Percentiles rank a stretch among this genome's conserved stretches.
Conservation (phyloP, 1,284 basidiomycete genomes). For the Pyrrhoderma noxium region DNA sequence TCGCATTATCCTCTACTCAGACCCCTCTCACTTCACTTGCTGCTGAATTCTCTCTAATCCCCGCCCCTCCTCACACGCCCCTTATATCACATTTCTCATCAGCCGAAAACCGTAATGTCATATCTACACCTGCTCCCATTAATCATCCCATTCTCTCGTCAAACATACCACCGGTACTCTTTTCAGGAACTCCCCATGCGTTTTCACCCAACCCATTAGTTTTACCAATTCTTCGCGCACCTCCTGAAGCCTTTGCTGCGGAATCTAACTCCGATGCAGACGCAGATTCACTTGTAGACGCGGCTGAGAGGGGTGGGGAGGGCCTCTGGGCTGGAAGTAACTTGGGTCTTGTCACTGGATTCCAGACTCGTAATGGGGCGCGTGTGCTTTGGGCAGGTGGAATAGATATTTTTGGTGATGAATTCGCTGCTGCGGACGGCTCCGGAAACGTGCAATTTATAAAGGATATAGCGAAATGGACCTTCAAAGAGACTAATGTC, state of each 20-base stretch:
- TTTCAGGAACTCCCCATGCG: slow-evolving; percentile 69
- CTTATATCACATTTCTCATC: slow-evolving; percentile 72
- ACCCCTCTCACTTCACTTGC: slow-evolving; percentile 66
- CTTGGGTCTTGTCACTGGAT: slow-evolving; percentile 75
- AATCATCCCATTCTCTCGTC: slow-evolving; percentile 40
- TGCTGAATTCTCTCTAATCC: slow-evolving; percentile 68
- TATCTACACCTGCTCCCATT: slow-evolving; percentile 44
- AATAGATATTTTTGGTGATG: slow-evolving; percentile 69
- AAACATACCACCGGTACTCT: slow-evolving; percentile 56
- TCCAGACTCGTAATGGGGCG: slow-evolving; percentile 79
- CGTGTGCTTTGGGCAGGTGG: slow-evolving; percentile 81
- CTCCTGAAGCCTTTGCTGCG: slow-evolving; percentile 64
- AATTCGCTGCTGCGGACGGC: slow-evolving; percentile 54
- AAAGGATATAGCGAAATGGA: slow-evolving; percentile 77
- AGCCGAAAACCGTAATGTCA: slow-evolving; percentile 47
- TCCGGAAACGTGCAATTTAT: slow-evolving; percentile 74
- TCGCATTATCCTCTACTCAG: slow-evolving; percentile 72
- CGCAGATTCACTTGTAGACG: slow-evolving; percentile 53
- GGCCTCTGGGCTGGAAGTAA: slow-evolving; percentile 73
- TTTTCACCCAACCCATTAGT: slow-evolving; percentile 77
- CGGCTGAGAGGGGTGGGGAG: slow-evolving; percentile 64
- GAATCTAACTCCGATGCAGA: slow-evolving; percentile 53
- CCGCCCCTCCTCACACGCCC: slow-evolving; percentile 66
- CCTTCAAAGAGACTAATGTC: slow-evolving; percentile 83
- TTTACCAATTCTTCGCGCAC: slow-evolving; percentile 75